phyloP scores from a whole-genome alignment of 1,139 yeast genomes.

The Geotrichum cucujoidarum region DNA sequence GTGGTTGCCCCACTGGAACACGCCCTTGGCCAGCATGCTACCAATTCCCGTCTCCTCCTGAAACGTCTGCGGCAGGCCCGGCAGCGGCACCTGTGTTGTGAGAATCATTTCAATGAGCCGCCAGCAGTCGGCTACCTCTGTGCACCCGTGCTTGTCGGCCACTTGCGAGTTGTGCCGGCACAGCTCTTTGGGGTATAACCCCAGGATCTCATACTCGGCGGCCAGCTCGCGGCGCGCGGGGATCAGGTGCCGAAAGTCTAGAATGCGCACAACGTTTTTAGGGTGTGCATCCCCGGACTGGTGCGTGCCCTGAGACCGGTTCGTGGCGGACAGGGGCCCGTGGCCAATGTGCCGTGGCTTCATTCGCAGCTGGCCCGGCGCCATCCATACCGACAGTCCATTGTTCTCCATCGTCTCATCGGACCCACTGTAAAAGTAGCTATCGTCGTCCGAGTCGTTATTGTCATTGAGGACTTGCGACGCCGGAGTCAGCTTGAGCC shows the following conservation, averaged over 20 bases:
- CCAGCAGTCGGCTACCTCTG: constrained; percentile 76
- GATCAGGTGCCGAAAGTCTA: constrained; percentile 56
- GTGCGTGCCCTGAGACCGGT: constrained; percentile 12
- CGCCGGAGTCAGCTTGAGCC: not conserved
- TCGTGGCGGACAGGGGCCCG: constrained; percentile 13
- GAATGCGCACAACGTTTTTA: constrained; percentile 10
- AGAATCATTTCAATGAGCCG: constrained; percentile 39
- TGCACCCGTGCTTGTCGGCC: constrained; percentile 58
- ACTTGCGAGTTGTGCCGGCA: constrained; percentile 69
- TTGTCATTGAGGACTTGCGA: constrained; percentile 10
- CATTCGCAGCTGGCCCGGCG: constrained; percentile 10
- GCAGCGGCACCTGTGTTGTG: constrained; percentile 22
- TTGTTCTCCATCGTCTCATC: constrained; percentile 14
- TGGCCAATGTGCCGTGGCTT: constrained; percentile 12
- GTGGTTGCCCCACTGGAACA: constrained; percentile 65
- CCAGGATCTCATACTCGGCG: constrained; percentile 64
- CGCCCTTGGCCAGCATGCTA: constrained; percentile 13
- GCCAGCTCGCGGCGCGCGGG: constrained; percentile 80
- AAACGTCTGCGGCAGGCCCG: constrained; percentile 1
- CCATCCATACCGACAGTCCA: constrained; percentile 8
- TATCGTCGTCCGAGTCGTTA: constrained; percentile 15
- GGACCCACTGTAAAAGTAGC: constrained; percentile 11
- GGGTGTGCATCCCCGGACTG: constrained; percentile 8
- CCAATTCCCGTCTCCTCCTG: constrained; percentile 4
- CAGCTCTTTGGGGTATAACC: constrained; percentile 58